phyloP scores from a whole-genome alignment of 352 stramenopile species.

The Globisporangium uncinulatum region DNA sequence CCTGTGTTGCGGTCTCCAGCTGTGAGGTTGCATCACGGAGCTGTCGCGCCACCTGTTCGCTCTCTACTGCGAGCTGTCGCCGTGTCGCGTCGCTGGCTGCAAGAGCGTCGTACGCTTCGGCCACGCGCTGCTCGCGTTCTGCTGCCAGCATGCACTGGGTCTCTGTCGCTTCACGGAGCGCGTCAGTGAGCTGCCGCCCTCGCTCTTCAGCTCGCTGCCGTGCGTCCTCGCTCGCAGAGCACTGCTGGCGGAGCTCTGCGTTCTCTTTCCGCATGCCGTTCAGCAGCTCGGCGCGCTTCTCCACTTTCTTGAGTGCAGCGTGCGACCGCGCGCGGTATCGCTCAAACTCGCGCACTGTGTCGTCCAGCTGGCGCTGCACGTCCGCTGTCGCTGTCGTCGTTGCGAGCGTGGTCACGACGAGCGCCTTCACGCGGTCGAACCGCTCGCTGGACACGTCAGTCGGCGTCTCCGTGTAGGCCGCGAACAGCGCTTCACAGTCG shows the following conservation, averaged over 20 bases:
- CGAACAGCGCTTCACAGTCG: not conserved
- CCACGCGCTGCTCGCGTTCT: constrained; percentile 29
- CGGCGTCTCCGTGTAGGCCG: not conserved
- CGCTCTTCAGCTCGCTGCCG: constrained; percentile 12
- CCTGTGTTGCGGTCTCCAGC: constrained; percentile 3
- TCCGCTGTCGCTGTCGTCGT: constrained; percentile 7
- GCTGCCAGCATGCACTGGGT: constrained; percentile 27
- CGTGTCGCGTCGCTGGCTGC: constrained; percentile 18
- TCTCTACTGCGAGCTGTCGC: constrained; percentile 18
- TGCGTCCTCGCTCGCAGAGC: constrained; percentile 17
- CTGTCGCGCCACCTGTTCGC: constrained; percentile 12
- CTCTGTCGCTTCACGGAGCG: constrained; percentile 23
- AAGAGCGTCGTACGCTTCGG: constrained; percentile 21
- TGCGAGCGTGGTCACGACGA: not conserved
- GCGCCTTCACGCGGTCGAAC: not conserved
- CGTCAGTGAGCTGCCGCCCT: constrained; percentile 11
- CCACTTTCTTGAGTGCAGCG: constrained; percentile 73
- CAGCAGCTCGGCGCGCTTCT: constrained; percentile 71
- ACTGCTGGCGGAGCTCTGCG: constrained; percentile 27
- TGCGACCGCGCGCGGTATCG: constrained; percentile 61
- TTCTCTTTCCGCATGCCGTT: constrained; percentile 81
- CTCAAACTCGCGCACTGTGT: constrained; percentile 51
- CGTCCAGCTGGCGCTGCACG: constrained; percentile 28
- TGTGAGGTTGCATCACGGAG: constrained; percentile 17
- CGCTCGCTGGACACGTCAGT: not conserved